Evolutionary conservation across 2,329 filamentous ascomycete species (phyloP), one percentile per base, ranked within the genome.

Genomic region (Cordyceps cicadae): DNA sequence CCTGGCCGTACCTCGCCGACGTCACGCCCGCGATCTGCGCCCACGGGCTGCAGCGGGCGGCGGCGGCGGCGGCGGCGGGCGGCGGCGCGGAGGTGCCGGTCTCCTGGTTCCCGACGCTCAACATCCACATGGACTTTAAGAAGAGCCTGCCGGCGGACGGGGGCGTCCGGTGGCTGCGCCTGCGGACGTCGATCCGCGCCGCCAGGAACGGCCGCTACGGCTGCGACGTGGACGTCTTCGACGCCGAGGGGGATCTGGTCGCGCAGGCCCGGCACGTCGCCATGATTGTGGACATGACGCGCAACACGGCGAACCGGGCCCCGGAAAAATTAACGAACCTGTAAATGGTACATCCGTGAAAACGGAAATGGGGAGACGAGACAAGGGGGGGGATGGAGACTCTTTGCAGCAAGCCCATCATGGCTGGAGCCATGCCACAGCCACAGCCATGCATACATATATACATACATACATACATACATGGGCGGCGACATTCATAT

Each of bases 61-160:
- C 45, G 14, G 43, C 45, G 4, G 24, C 24, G 4, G 24, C 24
- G 4, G 24, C 4, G 4, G 24, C 24, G 3, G 24, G 24, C 19
- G 8, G 0, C 9, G 54, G 3, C 34, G n/a, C 43, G 7, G 45
- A 15, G 21, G 50, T 34, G 3, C 29, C 29, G 6, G 32, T 26
- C 11, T 85, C 84, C 66, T 92, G 88, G 89, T 91, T 90, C 70
- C 89, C 89, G 0, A 95, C 90, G 0, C 72, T 95, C 1, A 75
- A 86, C 19, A 73, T 94, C 69, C 91, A 89, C 69, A 67, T 95
- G 24, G 90, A 95, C 64, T 76, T 92, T 45, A 94, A 93, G 76
- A 89, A 87, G 70, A 71, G 79, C 7, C 70, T 95, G 50, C 88
- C 89, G 0, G 73, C 75, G 4, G 81, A 83, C n/a, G n/a, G n/a